phyloP scores from a whole-genome alignment of 2,329 filamentous ascomycete genomes.

The Alternaria arbusti region DNA sequence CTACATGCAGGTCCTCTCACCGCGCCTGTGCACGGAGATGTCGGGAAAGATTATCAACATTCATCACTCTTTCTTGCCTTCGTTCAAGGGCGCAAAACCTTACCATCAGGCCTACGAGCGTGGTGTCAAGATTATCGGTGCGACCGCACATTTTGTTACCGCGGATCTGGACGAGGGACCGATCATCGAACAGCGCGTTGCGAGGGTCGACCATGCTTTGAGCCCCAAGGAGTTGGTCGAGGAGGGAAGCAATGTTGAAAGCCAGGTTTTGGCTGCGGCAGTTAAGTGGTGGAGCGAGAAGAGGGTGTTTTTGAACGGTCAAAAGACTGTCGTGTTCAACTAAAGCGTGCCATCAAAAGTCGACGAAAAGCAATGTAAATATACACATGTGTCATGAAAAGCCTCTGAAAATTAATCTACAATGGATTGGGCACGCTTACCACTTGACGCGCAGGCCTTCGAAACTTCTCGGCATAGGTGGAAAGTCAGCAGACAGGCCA shows the following conservation, averaged over 20 bases:
- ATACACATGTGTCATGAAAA: background rate
- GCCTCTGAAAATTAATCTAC: background rate
- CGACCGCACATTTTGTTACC: slow-evolving; percentile 85
- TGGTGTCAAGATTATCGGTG: slow-evolving; percentile 87
- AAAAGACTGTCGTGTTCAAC: slow-evolving; percentile 80
- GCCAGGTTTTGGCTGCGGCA: slow-evolving; percentile 78
- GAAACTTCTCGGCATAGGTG: slow-evolving; percentile 8
- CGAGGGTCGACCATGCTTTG: slow-evolving; percentile 77
- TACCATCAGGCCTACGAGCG: slow-evolving; percentile 88
- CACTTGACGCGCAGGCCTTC: background rate
- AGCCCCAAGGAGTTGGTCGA: slow-evolving; percentile 77
- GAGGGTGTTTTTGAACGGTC: slow-evolving; percentile 77
- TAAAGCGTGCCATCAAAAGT: slow-evolving; percentile 24
- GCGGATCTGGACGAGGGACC: slow-evolving; percentile 85
- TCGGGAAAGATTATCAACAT: slow-evolving; percentile 90
- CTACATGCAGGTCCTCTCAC: slow-evolving; percentile 87
- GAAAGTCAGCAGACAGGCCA: slow-evolving; percentile 14
- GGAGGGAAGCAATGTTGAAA: slow-evolving; percentile 84
- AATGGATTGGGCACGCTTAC: background rate
- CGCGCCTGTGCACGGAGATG: slow-evolving; percentile 77
- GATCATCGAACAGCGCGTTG: slow-evolving; percentile 85
- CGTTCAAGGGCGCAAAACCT: slow-evolving; percentile 86
- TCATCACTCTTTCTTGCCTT: slow-evolving; percentile 85
- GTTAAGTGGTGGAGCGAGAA: slow-evolving; percentile 85
- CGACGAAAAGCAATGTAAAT: background rate